Conservation (phyloP, 345 rosid species). For the Eucalyptus curtisii region DNA sequence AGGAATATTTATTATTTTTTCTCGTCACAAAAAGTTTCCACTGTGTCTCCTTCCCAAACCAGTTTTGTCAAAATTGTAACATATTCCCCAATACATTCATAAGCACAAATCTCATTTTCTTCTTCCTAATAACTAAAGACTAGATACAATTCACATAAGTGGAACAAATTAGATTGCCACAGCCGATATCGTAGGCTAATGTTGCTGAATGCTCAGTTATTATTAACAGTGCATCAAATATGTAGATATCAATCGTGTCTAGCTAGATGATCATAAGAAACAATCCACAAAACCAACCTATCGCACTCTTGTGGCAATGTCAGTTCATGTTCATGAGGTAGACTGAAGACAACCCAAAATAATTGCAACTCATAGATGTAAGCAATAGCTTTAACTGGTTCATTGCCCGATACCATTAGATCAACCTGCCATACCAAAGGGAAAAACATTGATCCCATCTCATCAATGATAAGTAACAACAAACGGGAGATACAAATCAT, state of each 20-base stretch:
- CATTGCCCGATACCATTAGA: slow-evolving; percentile 76
- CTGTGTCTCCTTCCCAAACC: background rate
- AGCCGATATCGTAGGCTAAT: background rate
- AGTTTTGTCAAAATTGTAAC: background rate
- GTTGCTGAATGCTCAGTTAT: background rate
- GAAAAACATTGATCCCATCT: background rate
- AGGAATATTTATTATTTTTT: background rate
- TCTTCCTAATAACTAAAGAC: background rate
- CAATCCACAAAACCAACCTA: slow-evolving; percentile 18
- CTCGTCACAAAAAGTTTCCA: background rate
- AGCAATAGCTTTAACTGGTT: slow-evolving; percentile 64
- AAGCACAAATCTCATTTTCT: background rate
- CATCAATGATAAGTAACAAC: slow-evolving; percentile 1
- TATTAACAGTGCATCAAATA: background rate
- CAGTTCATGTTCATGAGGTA: slow-evolving; percentile 47
- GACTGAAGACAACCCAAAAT: slow-evolving; percentile 55
- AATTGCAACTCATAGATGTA: slow-evolving; percentile 44
- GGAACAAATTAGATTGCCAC: background rate
- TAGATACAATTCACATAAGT: background rate
- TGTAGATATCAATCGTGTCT: background rate
- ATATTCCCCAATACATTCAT: background rate
- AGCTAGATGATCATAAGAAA: background rate
- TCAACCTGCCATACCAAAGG: slow-evolving; percentile 45
- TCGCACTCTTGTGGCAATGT: slow-evolving; percentile 39
- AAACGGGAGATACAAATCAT: background rate